Evolutionary conservation across 305 asterid genomes (phyloP), one percentile per base, ranked within the genome.

Genomic region (Solanum aculeatissimum): DNA sequence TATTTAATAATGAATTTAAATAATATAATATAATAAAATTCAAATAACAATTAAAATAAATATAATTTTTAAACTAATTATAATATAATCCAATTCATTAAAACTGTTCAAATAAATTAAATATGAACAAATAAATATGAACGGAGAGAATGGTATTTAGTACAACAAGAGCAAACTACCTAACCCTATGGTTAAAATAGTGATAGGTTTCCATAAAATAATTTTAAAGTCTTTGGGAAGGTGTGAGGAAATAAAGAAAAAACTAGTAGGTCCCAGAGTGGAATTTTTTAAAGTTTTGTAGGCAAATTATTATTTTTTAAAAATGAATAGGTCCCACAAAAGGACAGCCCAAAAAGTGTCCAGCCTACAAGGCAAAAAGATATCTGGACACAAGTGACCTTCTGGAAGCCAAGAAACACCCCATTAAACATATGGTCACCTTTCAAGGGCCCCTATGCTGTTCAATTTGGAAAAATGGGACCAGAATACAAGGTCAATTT

Each of bases 381-480:
- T 85, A 84, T 80, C 83, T 66, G 85, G 88, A 68, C 84, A 86
- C 82, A 72, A 77, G 79, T 84, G 84, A 88, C 81, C 84, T 88
- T 88, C 90, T 88, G 86, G 90, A 88, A 88, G 85, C 47, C 72
- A 9, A 80, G 11, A 19, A 9, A 63, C 14, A 25, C 40, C 7
- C 83, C 38, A 72, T 23, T 43, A 72, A 72, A 43, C 32, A 70
- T 42, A 71, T 70, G 80, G 60, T 25, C 19, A 25, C 43, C 60
- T 42, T 21, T 53, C 74, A 35, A 38, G 21, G 83, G 65, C 29
- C 89, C 89, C 81, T 54, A 23, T 74, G 81, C 23, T 45, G 58
- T 45, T 14, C 60, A 47, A 74, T 47, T 74, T 25, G 14, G 23
- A 43, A 32, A 19, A 18, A 9, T 16, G 84, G 86, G 84, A 54